These are phyloP conservation scores for Epichloe scottii DNA, from an alignment of 2,329 filamentous ascomycete species.

Conservation along the genomic window DNA sequence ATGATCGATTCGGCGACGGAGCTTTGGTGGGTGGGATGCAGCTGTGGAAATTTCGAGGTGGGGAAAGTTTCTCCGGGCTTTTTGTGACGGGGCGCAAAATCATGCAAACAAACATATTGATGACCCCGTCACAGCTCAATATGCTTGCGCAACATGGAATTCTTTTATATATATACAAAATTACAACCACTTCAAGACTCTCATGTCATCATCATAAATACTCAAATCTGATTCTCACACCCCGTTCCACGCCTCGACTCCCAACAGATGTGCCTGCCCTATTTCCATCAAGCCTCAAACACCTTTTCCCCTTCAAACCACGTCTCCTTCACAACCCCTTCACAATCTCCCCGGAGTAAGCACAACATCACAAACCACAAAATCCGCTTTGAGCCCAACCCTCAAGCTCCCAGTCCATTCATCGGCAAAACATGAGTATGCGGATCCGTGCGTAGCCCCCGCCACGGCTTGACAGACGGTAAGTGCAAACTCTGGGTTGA, in stretches of 20 bases:
- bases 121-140: too few relatives aligned
- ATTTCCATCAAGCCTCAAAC: slow-evolving; percentile 11
- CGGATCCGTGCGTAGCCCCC: slow-evolving; percentile 41
- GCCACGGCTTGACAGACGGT: slow-evolving; percentile 39
- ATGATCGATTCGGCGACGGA: neutral
- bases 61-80: slow-evolving; percentile 5
- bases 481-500: slow-evolving; percentile 42
- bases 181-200: neutral
- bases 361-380: slow-evolving; percentile 37
- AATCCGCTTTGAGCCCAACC: slow-evolving; percentile 42
- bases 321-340: slow-evolving; percentile 34
- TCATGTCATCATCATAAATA: neutral
- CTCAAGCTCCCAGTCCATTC: slow-evolving; percentile 38
- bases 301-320: slow-evolving; percentile 38
- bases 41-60: slow-evolving; percentile 5
- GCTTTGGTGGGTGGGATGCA: neutral
- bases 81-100: neutral
- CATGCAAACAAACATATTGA: too few relatives aligned
- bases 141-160: too few relatives aligned
- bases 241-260: too few relatives aligned
- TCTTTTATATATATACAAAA: too few relatives aligned
- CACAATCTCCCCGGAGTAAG: slow-evolving; percentile 35
- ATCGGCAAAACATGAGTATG: slow-evolving; percentile 47
- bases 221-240: neutral
- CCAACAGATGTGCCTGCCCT: too few relatives aligned